phyloP scores from a whole-genome alignment of 352 stramenopile species.

The Pythium rhizo-oryzae region DNA sequence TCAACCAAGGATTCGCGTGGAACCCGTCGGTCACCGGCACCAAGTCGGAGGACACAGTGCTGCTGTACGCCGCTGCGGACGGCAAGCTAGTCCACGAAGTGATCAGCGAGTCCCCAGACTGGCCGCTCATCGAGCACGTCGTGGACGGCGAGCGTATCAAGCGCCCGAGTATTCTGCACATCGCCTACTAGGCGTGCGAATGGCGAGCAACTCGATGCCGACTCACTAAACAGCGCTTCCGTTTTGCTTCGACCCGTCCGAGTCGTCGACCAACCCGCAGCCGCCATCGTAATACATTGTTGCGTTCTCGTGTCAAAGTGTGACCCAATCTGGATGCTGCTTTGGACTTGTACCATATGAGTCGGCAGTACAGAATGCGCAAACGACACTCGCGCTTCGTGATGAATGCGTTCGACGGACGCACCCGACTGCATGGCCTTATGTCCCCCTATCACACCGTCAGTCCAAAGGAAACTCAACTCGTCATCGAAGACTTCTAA shows the following conservation, averaged over 20 bases:
- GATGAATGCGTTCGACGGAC: too few species aligned
- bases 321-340: too few species aligned
- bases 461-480: too few species aligned
- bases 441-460: too few species aligned
- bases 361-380: too few species aligned
- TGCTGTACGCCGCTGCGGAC: conserved; percentile 36
- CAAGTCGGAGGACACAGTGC: conserved; percentile 74
- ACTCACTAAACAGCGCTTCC: not conserved
- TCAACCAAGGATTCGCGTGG: conserved; percentile 69
- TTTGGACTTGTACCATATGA: too few species aligned
- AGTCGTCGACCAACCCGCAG: too few species aligned
- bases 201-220: not conserved
- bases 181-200: conserved; percentile 35
- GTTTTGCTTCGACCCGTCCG: not conserved
- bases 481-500: too few species aligned
- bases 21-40: conserved; percentile 74
- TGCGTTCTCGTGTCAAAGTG: too few species aligned
- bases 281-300: too few species aligned
- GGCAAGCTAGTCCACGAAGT: conserved; percentile 47
- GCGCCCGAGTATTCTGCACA: conserved; percentile 61
- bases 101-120: conserved; percentile 53
- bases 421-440: too few species aligned
- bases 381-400: too few species aligned
- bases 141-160: conserved; percentile 50
- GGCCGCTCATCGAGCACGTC: conserved; percentile 56